A percentile compares a stretch with the other conserved stretches of the same genome.
Conservation (phyloP, 805 yeast genomes). For the Schizosaccharomyces cryophilus region DNA sequence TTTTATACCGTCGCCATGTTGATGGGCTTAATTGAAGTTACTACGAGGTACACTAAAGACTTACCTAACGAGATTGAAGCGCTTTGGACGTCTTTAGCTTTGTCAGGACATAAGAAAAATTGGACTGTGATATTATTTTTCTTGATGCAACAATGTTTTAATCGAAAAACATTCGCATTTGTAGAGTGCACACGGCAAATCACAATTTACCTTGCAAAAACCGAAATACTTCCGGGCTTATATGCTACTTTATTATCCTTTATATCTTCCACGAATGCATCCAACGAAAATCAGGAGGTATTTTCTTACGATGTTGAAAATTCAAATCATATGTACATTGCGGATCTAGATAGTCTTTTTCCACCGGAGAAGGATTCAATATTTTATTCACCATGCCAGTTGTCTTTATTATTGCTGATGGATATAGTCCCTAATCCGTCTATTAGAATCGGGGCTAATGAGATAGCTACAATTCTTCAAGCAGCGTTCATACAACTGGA, state of each 20-base stretch:
- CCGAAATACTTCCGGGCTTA: slow-evolving; percentile 29
- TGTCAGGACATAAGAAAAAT: slow-evolving; percentile 41
- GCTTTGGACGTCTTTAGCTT: slow-evolving; percentile 83
- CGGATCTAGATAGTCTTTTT: slow-evolving; percentile 37
- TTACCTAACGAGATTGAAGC: slow-evolving; percentile 80
- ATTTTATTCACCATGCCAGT: slow-evolving; percentile 64
- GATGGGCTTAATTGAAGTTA: slow-evolving; percentile 59
- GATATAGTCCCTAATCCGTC: slow-evolving; percentile 46
- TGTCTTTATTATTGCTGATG: slow-evolving; percentile 63
- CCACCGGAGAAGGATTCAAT: slow-evolving; percentile 38
- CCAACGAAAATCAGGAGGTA: slow-evolving; percentile 33
- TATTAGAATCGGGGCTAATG: slow-evolving; percentile 32
- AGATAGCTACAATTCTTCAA: slow-evolving; percentile 54
- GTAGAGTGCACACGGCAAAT: slow-evolving; percentile 64
- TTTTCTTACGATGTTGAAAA: slow-evolving; percentile 12
- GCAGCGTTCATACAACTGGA: slow-evolving; percentile 60
- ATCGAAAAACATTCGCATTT: slow-evolving; percentile 43
- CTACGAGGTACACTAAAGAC: slow-evolving; percentile 46
- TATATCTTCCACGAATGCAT: slow-evolving; percentile 66
- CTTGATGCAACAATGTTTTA: slow-evolving; percentile 40
- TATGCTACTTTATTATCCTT: slow-evolving; percentile 43
- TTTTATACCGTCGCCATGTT: slow-evolving; percentile 40
- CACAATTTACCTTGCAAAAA: slow-evolving; percentile 34
- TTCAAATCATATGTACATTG: slow-evolving; percentile 42
- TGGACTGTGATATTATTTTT: slow-evolving; percentile 49